Percentiles rank a stretch among this genome's conserved stretches.
Conservation (phyloP, 2,329 filamentous ascomycete species). For the Cordyceps javanica region DNA sequence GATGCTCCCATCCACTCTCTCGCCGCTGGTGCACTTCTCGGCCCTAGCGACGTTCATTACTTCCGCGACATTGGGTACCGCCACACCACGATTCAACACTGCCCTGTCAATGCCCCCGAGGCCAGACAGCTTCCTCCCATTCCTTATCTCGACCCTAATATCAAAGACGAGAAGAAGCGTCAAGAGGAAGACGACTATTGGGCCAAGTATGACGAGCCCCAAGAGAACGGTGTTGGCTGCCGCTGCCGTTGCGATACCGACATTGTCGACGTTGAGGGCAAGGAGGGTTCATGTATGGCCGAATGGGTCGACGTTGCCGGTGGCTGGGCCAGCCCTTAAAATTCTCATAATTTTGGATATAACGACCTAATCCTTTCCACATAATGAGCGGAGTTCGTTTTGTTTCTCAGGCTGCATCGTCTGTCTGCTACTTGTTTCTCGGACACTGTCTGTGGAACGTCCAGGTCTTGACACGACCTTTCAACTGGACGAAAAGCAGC, state of each 20-base stretch:
- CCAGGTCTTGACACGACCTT: no score
- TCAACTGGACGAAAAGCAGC: not conserved
- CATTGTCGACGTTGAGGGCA: conserved; percentile 95
- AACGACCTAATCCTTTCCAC: conserved; percentile 7
- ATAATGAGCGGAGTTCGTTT: conserved; percentile 11
- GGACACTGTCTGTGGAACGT: not conserved
- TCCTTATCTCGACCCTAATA: conserved; percentile 78
- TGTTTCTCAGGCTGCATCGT: not conserved
- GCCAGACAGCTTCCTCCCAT: conserved; percentile 69
- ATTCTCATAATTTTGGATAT: conserved; percentile 10
- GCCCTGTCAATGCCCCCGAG: conserved; percentile 87
- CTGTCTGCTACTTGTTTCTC: not conserved
- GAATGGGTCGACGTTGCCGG: conserved; percentile 98
- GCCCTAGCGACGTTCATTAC: conserved; percentile 84
- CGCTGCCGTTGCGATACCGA: conserved; percentile 95
- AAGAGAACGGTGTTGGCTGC: conserved; percentile 95
- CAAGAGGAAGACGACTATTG: conserved; percentile 94
- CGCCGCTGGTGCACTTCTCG: conserved; percentile 80
- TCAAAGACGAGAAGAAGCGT: conserved; percentile 72
- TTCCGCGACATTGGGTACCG: conserved; percentile 98
- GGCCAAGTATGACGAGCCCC: conserved; percentile 77
- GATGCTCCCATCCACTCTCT: conserved; percentile 98
- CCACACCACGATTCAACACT: conserved; percentile 98
- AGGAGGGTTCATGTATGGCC: conserved; percentile 87
- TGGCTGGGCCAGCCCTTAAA: conserved; percentile 67